phyloP scores from a whole-genome alignment of 1,284 basidiomycete genomes.

The Fomitopsis palustris region DNA sequence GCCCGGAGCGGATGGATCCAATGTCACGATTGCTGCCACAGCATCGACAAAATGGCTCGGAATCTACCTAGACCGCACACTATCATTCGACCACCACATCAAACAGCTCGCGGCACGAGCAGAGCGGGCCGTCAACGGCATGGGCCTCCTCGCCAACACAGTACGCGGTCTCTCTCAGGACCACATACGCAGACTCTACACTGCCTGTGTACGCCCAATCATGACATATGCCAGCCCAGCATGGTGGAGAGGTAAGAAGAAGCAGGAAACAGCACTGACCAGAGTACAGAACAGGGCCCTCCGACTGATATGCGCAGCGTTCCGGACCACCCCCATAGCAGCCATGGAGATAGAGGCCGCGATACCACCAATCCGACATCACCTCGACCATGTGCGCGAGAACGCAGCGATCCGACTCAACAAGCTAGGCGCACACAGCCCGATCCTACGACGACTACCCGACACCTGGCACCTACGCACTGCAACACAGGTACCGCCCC shows the following conservation, averaged over 20 bases:
- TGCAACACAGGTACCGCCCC: neutral
- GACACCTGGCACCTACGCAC: neutral
- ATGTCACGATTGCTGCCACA: neutral
- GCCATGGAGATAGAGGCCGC: slow-evolving; percentile 1
- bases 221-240: too few relatives aligned
- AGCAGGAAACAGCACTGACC: too few relatives aligned
- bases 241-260: too few relatives aligned
- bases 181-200: slow-evolving; percentile 8
- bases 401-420: neutral
- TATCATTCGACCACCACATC: too few relatives aligned
- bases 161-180: neutral
- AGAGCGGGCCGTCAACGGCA: too few relatives aligned
- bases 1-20: neutral
- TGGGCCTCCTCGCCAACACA: too few relatives aligned
- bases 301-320: too few relatives aligned
- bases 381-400: neutral
- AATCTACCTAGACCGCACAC: neutral
- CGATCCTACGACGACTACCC: neutral
- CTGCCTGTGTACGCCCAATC: too few relatives aligned
- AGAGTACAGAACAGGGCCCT: too few relatives aligned
- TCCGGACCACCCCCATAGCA: neutral
- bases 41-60: neutral
- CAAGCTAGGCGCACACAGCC: neutral
- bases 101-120: too few relatives aligned
- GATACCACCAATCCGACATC: neutral